Percentiles rank a stretch among this genome's conserved stretches.
Conservation (phyloP, 257 asterid species). For the Capsicum baccatum region DNA sequence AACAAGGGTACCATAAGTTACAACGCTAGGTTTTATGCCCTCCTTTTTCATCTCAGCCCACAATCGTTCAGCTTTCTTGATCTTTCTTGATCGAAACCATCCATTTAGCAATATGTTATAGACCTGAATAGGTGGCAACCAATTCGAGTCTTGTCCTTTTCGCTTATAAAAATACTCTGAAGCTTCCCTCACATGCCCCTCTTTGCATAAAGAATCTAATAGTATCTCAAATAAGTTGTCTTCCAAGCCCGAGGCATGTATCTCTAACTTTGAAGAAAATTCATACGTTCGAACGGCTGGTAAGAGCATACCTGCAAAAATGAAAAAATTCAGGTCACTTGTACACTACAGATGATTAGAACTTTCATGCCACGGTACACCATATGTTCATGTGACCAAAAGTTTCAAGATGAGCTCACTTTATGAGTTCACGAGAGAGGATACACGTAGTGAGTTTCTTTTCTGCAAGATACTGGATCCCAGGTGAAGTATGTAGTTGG, state of each 20-base stretch:
- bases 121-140: conserved; percentile 58
- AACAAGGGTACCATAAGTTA: conserved; percentile 82
- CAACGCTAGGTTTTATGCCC: conserved; percentile 57
- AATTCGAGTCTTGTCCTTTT: conserved; percentile 52
- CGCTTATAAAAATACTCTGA: conserved; percentile 56
- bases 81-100: conserved; percentile 69
- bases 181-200: conserved; percentile 73
- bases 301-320: conserved; percentile 58
- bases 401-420: neutral
- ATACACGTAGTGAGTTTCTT: neutral
- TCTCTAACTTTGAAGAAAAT: conserved; percentile 57
- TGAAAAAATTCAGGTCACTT: neutral
- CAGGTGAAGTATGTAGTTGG: neutral
- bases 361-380: neutral
- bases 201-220: conserved; percentile 83
- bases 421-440: neutral
- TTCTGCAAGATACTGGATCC: neutral
- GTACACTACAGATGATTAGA: neutral
- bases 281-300: conserved; percentile 72
- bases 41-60: conserved; percentile 73
- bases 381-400: neutral
- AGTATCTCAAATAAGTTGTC: conserved; percentile 61
- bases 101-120: conserved; percentile 80
- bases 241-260: conserved; percentile 39
- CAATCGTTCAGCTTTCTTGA: conserved; percentile 60